Conservation (phyloP, 345 rosid species). For the Rhodamnia argentea region DNA sequence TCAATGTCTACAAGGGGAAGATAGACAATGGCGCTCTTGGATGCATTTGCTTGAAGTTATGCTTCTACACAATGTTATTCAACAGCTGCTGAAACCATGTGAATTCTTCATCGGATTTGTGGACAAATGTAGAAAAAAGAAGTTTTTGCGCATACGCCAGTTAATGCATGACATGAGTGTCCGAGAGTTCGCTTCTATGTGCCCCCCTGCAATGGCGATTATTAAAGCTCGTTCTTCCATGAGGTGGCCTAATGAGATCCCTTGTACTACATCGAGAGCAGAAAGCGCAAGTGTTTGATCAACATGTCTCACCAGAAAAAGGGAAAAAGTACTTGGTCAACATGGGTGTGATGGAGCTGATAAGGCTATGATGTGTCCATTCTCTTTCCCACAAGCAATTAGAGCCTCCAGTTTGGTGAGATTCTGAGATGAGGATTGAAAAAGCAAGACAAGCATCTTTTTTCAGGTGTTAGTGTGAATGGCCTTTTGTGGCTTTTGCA, state of each 20-base stretch:
- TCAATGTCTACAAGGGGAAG: neutral
- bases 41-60: neutral
- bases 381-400: neutral
- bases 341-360: neutral
- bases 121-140: neutral
- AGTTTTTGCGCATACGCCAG: neutral
- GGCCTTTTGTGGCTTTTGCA: neutral
- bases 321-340: neutral
- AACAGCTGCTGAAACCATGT: neutral
- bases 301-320: neutral
- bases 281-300: neutral
- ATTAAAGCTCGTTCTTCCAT: neutral
- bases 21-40: neutral
- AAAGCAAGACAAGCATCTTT: neutral
- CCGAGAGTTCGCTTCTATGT: neutral
- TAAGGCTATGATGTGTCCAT: neutral
- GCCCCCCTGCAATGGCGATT: neutral
- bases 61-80: neutral
- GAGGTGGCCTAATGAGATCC: neutral
- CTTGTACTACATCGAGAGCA: neutral
- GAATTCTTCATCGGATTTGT: neutral
- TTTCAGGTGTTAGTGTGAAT: neutral
- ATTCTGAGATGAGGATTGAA: neutral
- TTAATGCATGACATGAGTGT: neutral
- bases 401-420: neutral